These are phyloP conservation scores for Botryosphaeria dothidea DNA, from an alignment of 2,329 filamentous ascomycete genomes.

Conservation along the genomic window DNA sequence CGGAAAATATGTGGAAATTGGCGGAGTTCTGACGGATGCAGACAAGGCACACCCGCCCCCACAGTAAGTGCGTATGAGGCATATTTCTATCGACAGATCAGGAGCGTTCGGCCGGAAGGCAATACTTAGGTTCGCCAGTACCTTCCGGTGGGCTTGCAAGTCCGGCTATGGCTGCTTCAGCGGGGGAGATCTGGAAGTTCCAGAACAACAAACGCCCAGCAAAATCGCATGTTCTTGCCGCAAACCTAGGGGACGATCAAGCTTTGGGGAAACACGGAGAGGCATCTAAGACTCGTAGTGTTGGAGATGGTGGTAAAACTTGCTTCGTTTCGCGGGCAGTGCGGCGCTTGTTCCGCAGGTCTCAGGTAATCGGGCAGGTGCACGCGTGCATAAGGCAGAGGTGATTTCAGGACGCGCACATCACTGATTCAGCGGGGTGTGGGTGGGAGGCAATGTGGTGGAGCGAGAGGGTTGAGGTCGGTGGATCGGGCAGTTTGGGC, in stretches of 20 bases:
- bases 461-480: neutral
- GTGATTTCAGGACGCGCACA: neutral
- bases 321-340: constrained; percentile 1
- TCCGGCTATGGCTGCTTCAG: neutral
- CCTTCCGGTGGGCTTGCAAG: neutral
- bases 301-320: constrained; percentile 9
- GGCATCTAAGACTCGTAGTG: constrained; percentile 1
- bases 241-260: constrained; percentile 3
- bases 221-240: neutral
- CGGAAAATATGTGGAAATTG: neutral
- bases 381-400: neutral
- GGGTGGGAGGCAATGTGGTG: neutral
- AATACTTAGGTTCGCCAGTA: constrained; percentile 1
- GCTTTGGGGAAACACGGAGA: constrained; percentile 9
- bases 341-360: too few species aligned
- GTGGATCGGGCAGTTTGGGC: neutral
- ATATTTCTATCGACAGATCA: neutral
- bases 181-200: neutral
- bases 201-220: neutral
- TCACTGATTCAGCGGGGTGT: neutral
- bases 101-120: neutral
- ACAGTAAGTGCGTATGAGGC: neutral
- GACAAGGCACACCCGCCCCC: neutral
- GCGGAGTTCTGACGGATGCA: neutral
- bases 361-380: neutral